Evolutionary conservation across 2,329 filamentous ascomycete species (phyloP).

Genomic region (Paecilomyces niveus): DNA sequence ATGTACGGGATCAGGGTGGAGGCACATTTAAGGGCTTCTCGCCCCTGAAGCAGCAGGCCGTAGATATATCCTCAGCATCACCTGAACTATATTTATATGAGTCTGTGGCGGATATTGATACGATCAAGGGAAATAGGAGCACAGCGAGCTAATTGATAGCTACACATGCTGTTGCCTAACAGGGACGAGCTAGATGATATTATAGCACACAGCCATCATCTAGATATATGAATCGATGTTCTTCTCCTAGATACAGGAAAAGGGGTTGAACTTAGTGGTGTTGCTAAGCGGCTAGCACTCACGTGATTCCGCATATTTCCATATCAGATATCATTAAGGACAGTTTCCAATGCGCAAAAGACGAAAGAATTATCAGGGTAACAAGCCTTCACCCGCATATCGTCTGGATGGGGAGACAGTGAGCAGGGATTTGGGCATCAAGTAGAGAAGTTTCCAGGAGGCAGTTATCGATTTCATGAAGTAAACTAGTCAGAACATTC

Average conservation of each 20-base stretch:
- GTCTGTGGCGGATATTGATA: conserved; percentile 36
- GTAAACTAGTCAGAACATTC: not conserved
- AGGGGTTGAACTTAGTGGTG: too few species aligned
- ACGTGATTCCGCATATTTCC: too few species aligned
- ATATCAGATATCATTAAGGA: conserved; percentile 37
- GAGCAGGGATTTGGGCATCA: not conserved
- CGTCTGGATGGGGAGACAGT: not conserved
- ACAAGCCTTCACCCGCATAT: not conserved
- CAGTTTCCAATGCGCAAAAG: conserved; percentile 32
- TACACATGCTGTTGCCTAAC: too few species aligned
- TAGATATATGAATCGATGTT: too few species aligned
- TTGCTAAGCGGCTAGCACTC: too few species aligned
- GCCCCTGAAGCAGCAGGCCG: conserved; percentile 22
- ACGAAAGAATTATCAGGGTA: conserved; percentile 18
- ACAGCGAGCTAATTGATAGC: too few species aligned
- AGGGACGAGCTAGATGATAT: too few species aligned
- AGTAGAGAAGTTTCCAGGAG: not conserved
- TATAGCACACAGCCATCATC: too few species aligned
- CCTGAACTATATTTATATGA: conserved; percentile 43
- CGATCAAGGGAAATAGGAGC: too few species aligned
- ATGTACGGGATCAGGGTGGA: conserved; percentile 41
- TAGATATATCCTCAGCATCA: conserved; percentile 33
- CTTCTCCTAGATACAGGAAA: too few species aligned
- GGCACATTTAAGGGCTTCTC: conserved; percentile 39
- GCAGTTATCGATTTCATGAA: not conserved